phyloP scores from a whole-genome alignment of 306 rosid species.

The Chamaecrista fasciculata region DNA sequence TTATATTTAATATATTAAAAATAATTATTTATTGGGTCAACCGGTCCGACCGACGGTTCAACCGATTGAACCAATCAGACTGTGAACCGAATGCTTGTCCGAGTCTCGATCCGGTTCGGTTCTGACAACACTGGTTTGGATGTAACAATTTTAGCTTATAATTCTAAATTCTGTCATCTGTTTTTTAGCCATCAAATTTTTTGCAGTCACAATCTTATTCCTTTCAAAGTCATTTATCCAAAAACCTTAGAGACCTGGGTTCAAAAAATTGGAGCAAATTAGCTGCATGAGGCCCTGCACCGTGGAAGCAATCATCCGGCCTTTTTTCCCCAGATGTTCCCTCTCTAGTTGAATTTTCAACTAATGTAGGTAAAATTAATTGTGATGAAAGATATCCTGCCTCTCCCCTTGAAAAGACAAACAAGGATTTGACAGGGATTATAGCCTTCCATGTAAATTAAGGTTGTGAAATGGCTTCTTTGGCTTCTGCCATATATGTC shows the following conservation, averaged over 20 bases:
- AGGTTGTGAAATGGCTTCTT: background rate
- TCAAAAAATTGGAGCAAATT: constrained; percentile 83
- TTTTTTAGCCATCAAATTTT: constrained; percentile 65
- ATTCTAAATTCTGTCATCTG: constrained; percentile 41
- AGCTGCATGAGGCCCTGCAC: constrained; percentile 99
- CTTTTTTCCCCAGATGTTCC: constrained; percentile 66
- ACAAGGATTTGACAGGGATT: constrained; percentile 33
- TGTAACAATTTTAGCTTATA: constrained; percentile 20
- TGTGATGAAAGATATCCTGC: constrained; percentile 61
- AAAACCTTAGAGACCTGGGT: constrained; percentile 74
- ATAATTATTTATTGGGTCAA: too few species aligned
- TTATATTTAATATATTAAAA: too few species aligned
- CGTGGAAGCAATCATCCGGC: constrained; percentile 97
- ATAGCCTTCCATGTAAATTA: background rate
- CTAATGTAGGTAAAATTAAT: constrained; percentile 58
- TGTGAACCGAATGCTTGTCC: too few species aligned
- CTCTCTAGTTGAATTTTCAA: constrained; percentile 65
- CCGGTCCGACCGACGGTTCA: too few species aligned
- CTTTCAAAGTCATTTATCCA: constrained; percentile 59
- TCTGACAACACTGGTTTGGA: too few species aligned
- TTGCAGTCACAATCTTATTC: constrained; percentile 67
- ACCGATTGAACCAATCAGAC: too few species aligned
- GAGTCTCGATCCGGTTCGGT: too few species aligned
- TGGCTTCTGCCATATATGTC: background rate
- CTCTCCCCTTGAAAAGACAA: constrained; percentile 67